Evolutionary conservation across 1,284 basidiomycete genomes (phyloP).

Genomic region (Rhodofomes roseus): DNA sequence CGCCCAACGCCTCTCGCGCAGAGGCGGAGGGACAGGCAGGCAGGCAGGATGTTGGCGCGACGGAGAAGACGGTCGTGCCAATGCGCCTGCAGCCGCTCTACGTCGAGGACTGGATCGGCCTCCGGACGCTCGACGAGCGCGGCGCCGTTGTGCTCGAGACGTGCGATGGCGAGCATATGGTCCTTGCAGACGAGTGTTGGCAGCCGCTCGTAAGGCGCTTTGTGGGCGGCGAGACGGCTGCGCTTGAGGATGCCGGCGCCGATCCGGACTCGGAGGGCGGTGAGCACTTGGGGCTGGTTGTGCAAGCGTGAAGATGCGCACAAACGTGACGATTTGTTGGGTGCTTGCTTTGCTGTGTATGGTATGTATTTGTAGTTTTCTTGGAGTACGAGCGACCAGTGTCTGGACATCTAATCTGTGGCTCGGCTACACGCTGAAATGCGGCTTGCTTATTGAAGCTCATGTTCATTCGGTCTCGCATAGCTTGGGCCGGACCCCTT

Average conservation of each 20-base stretch:
- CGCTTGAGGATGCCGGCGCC: not conserved
- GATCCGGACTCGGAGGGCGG: not conserved
- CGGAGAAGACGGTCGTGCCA: conserved; percentile 54
- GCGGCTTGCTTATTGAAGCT: too few relatives aligned
- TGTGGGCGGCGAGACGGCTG: conserved; percentile 31
- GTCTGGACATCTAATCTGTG: not conserved
- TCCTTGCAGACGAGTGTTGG: conserved; percentile 60
- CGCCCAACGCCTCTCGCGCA: conserved; percentile 21
- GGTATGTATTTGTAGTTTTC: not conserved
- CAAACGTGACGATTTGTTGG: not conserved
- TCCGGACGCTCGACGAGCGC: conserved; percentile 70
- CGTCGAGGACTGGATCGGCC: conserved; percentile 84
- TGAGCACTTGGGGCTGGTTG: not conserved
- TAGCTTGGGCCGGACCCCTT: too few relatives aligned
- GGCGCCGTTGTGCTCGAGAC: conserved; percentile 61
- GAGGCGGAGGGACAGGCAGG: too few relatives aligned
- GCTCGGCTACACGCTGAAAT: too few relatives aligned
- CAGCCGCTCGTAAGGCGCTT: conserved; percentile 46
- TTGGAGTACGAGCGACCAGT: not conserved
- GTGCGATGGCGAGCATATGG: conserved; percentile 87
- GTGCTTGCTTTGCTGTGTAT: not conserved
- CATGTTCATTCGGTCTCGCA: too few relatives aligned
- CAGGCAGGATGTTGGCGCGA: conserved; percentile 11
- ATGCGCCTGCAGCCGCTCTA: conserved; percentile 80
- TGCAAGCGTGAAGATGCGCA: not conserved